Evolutionary conservation across 257 asterid species (phyloP).

Genomic region (Catharanthus roseus): DNA sequence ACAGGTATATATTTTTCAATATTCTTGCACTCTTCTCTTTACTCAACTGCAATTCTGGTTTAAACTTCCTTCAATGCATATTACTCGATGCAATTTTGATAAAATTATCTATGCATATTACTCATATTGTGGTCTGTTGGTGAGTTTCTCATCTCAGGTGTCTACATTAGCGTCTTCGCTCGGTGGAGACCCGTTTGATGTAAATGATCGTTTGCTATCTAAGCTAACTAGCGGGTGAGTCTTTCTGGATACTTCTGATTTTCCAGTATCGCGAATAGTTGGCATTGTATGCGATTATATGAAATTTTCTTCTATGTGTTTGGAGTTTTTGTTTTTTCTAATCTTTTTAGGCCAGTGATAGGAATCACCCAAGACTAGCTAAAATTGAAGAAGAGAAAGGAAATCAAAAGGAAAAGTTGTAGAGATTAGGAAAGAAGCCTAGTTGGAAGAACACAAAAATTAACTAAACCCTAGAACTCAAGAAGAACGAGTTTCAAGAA

Average conservation of each 20-base stretch:
- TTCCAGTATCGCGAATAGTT: not conserved
- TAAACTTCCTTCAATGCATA: too few species aligned
- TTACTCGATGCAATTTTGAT: too few species aligned
- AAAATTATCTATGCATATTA: not conserved
- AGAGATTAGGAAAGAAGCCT: too few species aligned
- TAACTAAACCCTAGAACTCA: too few species aligned
- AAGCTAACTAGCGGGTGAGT: constrained; percentile 12
- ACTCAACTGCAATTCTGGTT: not conserved
- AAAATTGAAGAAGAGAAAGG: too few species aligned
- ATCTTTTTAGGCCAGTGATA: not conserved
- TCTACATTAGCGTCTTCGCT: not conserved
- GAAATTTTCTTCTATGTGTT: not conserved
- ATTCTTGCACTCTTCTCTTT: constrained; percentile 1
- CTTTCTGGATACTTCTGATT: not conserved
- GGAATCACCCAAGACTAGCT: too few species aligned
- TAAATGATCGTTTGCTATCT: not conserved
- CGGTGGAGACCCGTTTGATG: not conserved
- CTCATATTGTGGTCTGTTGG: not conserved
- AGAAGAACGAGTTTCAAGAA: too few species aligned
- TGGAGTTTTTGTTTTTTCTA: not conserved
- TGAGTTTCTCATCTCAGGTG: not conserved
- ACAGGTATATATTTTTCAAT: not conserved
- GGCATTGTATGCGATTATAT: not conserved
- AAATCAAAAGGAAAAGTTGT: too few species aligned
- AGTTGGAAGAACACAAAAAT: too few species aligned